Evolutionary conservation across 2,329 filamentous ascomycete genomes (phyloP), one percentile per base, ranked within the genome.

Genomic region (Fusarium zealandicum): DNA sequence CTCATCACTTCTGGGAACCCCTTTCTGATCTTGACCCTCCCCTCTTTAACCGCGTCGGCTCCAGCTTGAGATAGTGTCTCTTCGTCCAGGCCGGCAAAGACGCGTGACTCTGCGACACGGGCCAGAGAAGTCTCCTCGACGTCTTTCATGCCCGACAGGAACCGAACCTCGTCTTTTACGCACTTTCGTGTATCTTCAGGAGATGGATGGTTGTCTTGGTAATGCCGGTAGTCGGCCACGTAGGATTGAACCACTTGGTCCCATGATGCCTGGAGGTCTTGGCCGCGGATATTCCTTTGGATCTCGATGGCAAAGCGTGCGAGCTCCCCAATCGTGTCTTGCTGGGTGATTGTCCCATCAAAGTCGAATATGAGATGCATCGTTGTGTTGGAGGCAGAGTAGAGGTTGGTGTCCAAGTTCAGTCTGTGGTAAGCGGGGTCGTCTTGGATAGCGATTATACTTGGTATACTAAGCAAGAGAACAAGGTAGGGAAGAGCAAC

Each of bases 301-400:
- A 70, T 70, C 16, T 57, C 61, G 36, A 82, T 75, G 46, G 77
- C 79, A 18, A 74, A 74, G 14, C 72, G 61, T 38, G 77, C 80
- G 5, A 86, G 75, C 33, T 75, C 69, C 48, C 70, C 68, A 33
- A 85, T 80, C 33, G 82, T 84, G 70, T 86, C 83, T 25, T 75
- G 54, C 11, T 73, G 70, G 14, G 83, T 85, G 59, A 86, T 83
- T 13, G 83, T 86, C 54, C 81, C 81, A 69, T 86, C 83, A 67
- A 86, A 86, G 64, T 86, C 83, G 16, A 86, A 75, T 30, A 85
- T 68, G 33, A 86, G 72, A 57, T 75, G 74, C 76, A 80, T 74
- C 14, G 45, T 38, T 45, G 51, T 35, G 39, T 10, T 48, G 58
- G 20, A 35, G 46, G 25, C 18, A 20, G 10, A 32, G 33, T 9